Evolutionary conservation across 139 green algal genomes (phyloP), one percentile per base, ranked within the genome.

Genomic region (Yamagishiella unicocca): DNA sequence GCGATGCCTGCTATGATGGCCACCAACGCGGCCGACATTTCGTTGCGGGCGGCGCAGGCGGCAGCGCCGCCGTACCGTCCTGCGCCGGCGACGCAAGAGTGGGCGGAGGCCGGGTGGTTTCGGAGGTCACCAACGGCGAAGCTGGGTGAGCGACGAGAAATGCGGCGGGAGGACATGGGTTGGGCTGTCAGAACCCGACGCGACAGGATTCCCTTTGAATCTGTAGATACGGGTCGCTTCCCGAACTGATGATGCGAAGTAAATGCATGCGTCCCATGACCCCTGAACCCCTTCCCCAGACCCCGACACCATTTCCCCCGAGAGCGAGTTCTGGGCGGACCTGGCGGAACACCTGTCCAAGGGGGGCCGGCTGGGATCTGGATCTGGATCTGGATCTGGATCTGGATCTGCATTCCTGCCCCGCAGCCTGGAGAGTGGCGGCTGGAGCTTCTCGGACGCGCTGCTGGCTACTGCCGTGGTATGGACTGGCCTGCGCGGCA

Each of bases 101-200:
- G 75, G 75, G 75, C 50, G 50, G 75, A 83, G 33, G 53, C 50
- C 19, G 75, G 75, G 31, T 83, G 75, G 75, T 83, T 66, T 33
- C 46, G 50, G 50, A 29, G 35, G 46, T 45, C 72, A 29, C n/a
- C 75, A 14, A 31, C 33, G 2, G 31, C 19, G 1, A 29, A 83
- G 43, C 43, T 62, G 14, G 42, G 72, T 80, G 42, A 19, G 40
- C 35, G 5, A 58, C n/a, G n/a, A n/a, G n/a, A n/a, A n/a, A n/a
- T n/a, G n/a, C n/a, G n/a, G n/a, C n/a, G n/a, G n/a, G n/a, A n/a
- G n/a, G n/a, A n/a, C n/a, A n/a, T n/a, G n/a, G n/a, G n/a, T n/a
- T n/a, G n/a, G n/a, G n/a, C n/a, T n/a, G n/a, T n/a, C n/a, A n/a
- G n/a, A n/a, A n/a, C n/a, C n/a, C n/a, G n/a, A n/a, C n/a, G n/a